Evolutionary conservation across 2,329 filamentous ascomycete genomes (phyloP).

Genomic region (Colletotrichum sp.): DNA sequence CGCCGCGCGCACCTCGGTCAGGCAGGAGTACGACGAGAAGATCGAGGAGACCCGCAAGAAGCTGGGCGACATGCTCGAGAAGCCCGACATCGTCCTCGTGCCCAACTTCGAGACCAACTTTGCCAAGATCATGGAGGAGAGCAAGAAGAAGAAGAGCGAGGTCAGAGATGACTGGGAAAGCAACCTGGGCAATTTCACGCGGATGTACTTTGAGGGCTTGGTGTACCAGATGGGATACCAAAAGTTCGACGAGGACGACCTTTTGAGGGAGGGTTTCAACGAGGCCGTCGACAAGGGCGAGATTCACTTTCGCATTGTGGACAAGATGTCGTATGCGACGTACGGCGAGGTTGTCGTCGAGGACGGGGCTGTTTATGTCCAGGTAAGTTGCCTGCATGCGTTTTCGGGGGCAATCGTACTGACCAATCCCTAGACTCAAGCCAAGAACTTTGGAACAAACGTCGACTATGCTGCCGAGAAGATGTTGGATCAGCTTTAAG

Average conservation of each 20-base stretch:
- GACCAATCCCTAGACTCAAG: conserved; percentile 30
- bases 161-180: conserved; percentile 47
- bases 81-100: conserved; percentile 47
- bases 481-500: conserved; percentile 39
- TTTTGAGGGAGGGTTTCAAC: conserved; percentile 53
- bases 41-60: conserved; percentile 44
- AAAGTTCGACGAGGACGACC: conserved; percentile 53
- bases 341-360: conserved; percentile 55
- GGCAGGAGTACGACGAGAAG: conserved; percentile 46
- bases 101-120: conserved; percentile 53
- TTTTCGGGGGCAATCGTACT: background rate
- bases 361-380: conserved; percentile 54
- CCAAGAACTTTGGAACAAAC: conserved; percentile 42
- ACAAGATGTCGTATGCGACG: conserved; percentile 41
- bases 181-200: conserved; percentile 44
- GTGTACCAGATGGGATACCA: conserved; percentile 42
- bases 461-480: conserved; percentile 35
- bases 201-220: conserved; percentile 51
- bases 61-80: conserved; percentile 38
- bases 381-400: conserved; percentile 36
- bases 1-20: conserved; percentile 46
- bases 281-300: conserved; percentile 49
- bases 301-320: conserved; percentile 52
- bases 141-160: conserved; percentile 30
- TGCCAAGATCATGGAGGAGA: conserved; percentile 41